phyloP scores from a whole-genome alignment of 441 rosid species.

The Melastoma candidum region DNA sequence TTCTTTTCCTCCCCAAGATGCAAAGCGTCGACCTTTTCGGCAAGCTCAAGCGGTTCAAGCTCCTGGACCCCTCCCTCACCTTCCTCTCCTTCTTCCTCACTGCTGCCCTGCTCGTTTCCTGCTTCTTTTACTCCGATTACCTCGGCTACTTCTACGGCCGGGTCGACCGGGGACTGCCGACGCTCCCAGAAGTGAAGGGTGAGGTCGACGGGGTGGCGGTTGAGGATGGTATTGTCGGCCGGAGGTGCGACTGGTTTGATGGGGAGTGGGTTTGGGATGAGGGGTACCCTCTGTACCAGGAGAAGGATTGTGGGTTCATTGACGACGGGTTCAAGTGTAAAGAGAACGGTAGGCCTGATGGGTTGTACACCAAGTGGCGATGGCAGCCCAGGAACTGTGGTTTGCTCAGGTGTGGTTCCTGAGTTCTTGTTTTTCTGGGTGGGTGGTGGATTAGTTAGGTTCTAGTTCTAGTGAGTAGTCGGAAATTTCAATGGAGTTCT shows the following conservation, averaged over 20 bases:
- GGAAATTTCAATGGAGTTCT: too few species aligned
- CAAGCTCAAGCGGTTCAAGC: constrained; percentile 60
- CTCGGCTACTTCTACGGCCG: constrained; percentile 24
- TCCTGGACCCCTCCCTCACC: constrained; percentile 61
- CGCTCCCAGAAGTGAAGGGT: constrained; percentile 34
- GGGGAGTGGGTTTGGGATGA: constrained; percentile 98
- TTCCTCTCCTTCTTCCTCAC: constrained; percentile 59
- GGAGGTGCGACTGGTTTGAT: constrained; percentile 64
- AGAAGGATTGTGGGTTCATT: constrained; percentile 70
- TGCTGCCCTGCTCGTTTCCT: constrained; percentile 44
- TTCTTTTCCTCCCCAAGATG: too few species aligned
- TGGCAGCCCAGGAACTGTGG: constrained; percentile 86
- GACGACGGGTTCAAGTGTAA: constrained; percentile 77
- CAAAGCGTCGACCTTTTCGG: constrained; percentile 21
- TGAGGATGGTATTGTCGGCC: constrained; percentile 17
- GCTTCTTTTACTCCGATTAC: constrained; percentile 69
- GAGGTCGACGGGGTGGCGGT: too few species aligned
- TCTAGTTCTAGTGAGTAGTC: not conserved
- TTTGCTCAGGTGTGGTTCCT: constrained; percentile 57
- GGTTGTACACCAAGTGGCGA: constrained; percentile 84
- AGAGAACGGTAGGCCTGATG: constrained; percentile 87
- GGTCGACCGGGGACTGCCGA: constrained; percentile 26
- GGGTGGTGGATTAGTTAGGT: not conserved
- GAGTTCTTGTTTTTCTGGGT: not conserved
- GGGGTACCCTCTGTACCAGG: constrained; percentile 69